These are phyloP conservation scores for Dactylonectria macrodidyma DNA, from an alignment of 2,329 filamentous ascomycete genomes.

Conservation along the genomic window DNA sequence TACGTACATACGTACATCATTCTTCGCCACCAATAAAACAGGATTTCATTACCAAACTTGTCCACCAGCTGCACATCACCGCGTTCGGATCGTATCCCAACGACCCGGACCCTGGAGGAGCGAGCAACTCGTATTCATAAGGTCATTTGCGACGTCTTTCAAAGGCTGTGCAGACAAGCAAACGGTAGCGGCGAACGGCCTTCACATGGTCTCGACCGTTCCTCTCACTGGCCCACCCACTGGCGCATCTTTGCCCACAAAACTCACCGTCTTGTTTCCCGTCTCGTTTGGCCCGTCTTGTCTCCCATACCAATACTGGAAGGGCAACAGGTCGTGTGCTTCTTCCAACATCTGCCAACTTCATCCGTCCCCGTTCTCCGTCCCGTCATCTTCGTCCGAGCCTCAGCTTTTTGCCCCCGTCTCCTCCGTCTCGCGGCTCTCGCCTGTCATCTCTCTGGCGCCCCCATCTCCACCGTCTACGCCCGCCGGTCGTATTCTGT, in stretches of 20 bases:
- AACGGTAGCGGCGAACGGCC: slow-evolving; percentile 32
- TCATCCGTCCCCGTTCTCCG: slow-evolving; percentile 34
- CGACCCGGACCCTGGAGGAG: not conserved
- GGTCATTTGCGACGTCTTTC: not conserved
- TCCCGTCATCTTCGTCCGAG: slow-evolving; percentile 21
- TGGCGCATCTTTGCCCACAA: slow-evolving; percentile 42
- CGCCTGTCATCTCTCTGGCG: slow-evolving; percentile 33
- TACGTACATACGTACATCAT: not conserved
- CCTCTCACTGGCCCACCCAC: slow-evolving; percentile 50
- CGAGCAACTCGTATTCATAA: not conserved
- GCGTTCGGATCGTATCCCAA: not conserved
- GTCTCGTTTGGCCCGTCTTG: not conserved
- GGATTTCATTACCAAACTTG: not conserved
- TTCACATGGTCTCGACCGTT: slow-evolving; percentile 50
- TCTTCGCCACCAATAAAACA: slow-evolving; percentile 1
- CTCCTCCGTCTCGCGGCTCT: slow-evolving; percentile 26
- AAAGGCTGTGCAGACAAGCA: slow-evolving; percentile 2
- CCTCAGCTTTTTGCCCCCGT: slow-evolving; percentile 6
- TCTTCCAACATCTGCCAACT: slow-evolving; percentile 31
- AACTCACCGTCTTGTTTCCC: slow-evolving; percentile 38
- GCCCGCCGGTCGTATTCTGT: slow-evolving; percentile 41
- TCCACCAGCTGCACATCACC: not conserved
- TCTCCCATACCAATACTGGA: slow-evolving; percentile 40
- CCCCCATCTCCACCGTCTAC: slow-evolving; percentile 39
- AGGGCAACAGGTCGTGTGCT: slow-evolving; percentile 59